Evolutionary conservation across 2,329 filamentous ascomycete species (phyloP).

Genomic region (Calcarisporium arbuscula): DNA sequence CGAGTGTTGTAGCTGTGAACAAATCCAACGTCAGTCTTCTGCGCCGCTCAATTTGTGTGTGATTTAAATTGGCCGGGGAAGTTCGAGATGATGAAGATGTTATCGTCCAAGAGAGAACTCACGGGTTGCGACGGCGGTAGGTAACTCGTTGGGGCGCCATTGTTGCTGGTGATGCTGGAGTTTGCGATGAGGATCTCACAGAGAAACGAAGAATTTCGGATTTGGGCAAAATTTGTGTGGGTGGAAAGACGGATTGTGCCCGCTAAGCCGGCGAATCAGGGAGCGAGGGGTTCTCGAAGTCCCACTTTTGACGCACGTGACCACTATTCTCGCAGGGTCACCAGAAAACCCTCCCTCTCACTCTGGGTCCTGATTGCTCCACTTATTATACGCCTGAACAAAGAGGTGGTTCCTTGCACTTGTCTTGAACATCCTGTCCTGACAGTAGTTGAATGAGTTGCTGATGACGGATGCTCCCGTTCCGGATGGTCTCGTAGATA

Average conservation of each 20-base stretch:
- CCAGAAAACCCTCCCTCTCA: too few species aligned
- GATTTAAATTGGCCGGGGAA: too few species aligned
- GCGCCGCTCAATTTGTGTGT: slow-evolving; percentile 6
- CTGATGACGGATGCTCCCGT: too few species aligned
- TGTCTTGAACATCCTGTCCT: too few species aligned
- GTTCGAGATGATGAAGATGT: slow-evolving; percentile 5
- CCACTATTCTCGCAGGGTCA: too few species aligned
- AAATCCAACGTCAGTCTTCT: slow-evolving; percentile 17
- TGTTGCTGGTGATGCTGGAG: slow-evolving; percentile 40
- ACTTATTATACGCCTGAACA: too few species aligned
- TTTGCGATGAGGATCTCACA: slow-evolving; percentile 30
- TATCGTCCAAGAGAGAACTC: slow-evolving; percentile 37
- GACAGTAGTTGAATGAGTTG: too few species aligned
- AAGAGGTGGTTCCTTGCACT: too few species aligned
- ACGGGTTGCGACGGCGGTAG: slow-evolving; percentile 76
- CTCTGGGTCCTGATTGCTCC: too few species aligned
- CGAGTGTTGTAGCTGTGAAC: slow-evolving; percentile 84
- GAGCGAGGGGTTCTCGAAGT: background rate
- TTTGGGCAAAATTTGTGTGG: slow-evolving; percentile 39
- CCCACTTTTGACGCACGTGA: slow-evolving; percentile 4
- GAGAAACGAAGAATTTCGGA: slow-evolving; percentile 33
- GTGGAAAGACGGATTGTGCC: slow-evolving; percentile 28
- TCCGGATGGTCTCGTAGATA: too few species aligned
- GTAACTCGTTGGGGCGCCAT: slow-evolving; percentile 56
- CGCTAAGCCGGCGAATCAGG: slow-evolving; percentile 32